Base-by-base conservation (phyloP, 2,329 filamentous ascomycete genomes). In the Colletotrichum sp. region DNA sequence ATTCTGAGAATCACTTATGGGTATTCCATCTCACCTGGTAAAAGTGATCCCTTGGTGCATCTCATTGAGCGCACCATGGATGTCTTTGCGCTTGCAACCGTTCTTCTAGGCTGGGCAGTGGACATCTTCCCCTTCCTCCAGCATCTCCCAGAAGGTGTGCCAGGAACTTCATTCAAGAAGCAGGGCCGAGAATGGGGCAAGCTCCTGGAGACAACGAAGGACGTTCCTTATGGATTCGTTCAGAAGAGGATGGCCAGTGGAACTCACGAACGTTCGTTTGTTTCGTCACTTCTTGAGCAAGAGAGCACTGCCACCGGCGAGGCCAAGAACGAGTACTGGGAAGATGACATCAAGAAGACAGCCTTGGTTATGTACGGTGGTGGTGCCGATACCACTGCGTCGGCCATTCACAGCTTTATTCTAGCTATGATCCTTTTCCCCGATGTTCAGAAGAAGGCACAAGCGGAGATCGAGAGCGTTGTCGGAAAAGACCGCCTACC, bases 131-230 rank as follows among this genome's bases (percentile, higher is more conserved):
- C 44, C n/a, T 49, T 49, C 6, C 44, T 49, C 10, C 44, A 49
- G 44, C 44, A 49, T 49, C n/a, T 49, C 10, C 44, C 44, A 8
- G 44, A 49, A 49, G 44, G 44, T 8, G 24, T 77, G 1, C 77
- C 78, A 2, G 77, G 75, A 9, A 62, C 77, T 2, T 70, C 44
- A 3, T 79, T 74, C n/a, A 70, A 76, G 39, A 60, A 65, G 52
- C 44, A 57, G 6, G 75, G 69, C 13, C 44, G 60, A 30, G 52
- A 76, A 21, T 78, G 69, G 69, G 39, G 66, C 8, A 63, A 36
- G 34, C 66, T 64, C 3, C 21, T 73, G 32, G 18, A 16, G 13
- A 75, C 57, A 16, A 59, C 69, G 21, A 55, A 26, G 1, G 70
- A 78, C 12, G 60, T 57, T 8, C 77, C 77, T 6, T 78, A 77